Conservation (phyloP, 1,139 yeast genomes). For the Suhomyces atakaporum region DNA sequence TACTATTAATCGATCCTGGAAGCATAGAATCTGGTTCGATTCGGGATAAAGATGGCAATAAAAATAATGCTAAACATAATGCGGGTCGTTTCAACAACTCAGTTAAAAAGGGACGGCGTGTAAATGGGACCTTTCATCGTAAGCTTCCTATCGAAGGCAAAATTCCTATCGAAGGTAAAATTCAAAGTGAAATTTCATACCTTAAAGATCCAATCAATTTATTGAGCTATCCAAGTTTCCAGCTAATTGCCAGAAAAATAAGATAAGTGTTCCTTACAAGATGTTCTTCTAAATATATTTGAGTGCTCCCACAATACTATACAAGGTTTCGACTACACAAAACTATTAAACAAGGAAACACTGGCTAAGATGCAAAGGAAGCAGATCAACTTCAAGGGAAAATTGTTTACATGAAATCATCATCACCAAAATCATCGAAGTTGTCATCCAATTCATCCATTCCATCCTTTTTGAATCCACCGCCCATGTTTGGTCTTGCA, state of each 20-base stretch:
- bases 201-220: conserved; percentile 21
- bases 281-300: neutral
- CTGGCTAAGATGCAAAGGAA: neutral
- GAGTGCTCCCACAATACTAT: conserved; percentile 6
- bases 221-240: conserved; percentile 9
- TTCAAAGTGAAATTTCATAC: neutral
- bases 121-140: no score
- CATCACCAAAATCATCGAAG: conserved; percentile 65
- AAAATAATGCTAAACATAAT: no score
- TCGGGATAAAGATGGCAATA: no score
- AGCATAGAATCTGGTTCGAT: no score
- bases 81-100: no score
- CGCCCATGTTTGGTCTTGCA: conserved; percentile 72
- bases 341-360: conserved; percentile 3
- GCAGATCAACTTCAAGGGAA: conserved; percentile 2
- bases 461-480: conserved; percentile 75
- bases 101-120: no score
- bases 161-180: neutral
- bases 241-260: conserved; percentile 8
- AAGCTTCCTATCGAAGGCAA: no score
- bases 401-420: conserved; percentile 82
- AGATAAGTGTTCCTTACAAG: neutral
- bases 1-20: no score
- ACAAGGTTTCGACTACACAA: conserved; percentile 4
- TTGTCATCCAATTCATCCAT: conserved; percentile 55